phyloP scores from a whole-genome alignment of 257 asterid genomes.

The Buddleja alternifolia region DNA sequence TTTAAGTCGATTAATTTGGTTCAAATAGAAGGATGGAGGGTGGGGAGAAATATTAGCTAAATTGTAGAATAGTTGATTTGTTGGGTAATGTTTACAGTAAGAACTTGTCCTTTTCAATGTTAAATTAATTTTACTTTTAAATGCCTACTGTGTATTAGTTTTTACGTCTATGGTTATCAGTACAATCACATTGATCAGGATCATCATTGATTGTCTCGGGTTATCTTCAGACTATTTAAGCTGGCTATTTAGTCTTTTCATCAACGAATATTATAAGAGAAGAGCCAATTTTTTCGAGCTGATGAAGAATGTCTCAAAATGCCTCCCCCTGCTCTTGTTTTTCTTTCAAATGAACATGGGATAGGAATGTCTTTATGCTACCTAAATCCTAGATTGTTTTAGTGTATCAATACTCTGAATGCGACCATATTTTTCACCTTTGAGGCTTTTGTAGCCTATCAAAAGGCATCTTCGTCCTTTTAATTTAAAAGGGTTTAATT shows the following conservation, averaged over 20 bases:
- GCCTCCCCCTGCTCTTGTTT: background rate
- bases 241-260: background rate
- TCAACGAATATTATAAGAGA: background rate
- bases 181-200: no score
- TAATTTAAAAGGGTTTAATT: background rate
- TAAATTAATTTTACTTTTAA: no score
- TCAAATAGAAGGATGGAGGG: background rate
- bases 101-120: no score
- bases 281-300: background rate
- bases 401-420: background rate
- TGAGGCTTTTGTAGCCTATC: background rate
- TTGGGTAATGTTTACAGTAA: no score
- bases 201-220: no score
- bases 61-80: background rate
- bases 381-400: background rate
- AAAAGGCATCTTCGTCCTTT: background rate
- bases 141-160: no score
- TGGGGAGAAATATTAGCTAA: background rate
- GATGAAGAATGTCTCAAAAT: background rate
- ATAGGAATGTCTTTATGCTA: background rate
- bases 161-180: no score
- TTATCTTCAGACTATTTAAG: background rate
- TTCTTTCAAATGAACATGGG: background rate
- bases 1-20: background rate
- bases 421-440: background rate